phyloP scores from a whole-genome alignment of 2,329 filamentous ascomycete species.

The Cryphonectria parasitica region DNA sequence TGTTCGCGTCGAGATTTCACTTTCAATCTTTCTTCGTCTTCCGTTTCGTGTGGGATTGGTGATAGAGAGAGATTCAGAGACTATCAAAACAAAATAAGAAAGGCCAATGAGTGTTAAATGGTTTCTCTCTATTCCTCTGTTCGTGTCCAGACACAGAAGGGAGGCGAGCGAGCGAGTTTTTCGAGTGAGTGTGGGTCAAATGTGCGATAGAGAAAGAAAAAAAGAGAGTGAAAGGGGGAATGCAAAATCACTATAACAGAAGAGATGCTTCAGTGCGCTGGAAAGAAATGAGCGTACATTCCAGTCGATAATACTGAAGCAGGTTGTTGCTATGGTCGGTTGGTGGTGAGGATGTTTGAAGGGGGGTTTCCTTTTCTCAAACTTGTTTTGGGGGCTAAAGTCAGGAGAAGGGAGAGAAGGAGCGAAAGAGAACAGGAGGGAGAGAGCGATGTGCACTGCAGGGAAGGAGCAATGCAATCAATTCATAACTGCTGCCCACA shows the following conservation, averaged over 20 bases:
- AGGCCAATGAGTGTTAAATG: background rate
- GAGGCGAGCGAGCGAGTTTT: background rate
- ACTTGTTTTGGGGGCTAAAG: background rate
- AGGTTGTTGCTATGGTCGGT: background rate
- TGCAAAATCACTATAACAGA: background rate
- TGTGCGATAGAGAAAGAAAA: background rate
- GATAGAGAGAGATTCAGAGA: background rate
- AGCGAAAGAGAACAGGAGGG: background rate
- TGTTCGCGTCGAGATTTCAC: background rate
- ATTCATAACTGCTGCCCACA: background rate
- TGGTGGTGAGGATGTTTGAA: background rate
- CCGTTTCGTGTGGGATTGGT: background rate
- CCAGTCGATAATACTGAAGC: constrained; percentile 1
- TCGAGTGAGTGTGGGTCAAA: background rate
- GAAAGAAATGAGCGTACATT: constrained; percentile 7
- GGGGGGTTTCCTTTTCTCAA: background rate
- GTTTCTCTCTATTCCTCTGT: background rate
- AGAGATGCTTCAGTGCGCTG: background rate
- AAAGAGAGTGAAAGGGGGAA: background rate
- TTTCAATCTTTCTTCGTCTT: background rate
- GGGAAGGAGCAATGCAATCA: background rate
- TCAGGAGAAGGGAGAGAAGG: background rate
- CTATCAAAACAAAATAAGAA: background rate
- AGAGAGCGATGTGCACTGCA: background rate
- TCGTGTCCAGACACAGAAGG: background rate